Percentiles rank a stretch among this genome's conserved stretches.
These are phyloP conservation scores for Kurtzmaniella quercitrusa DNA, from an alignment of 1,139 yeast genomes.

Conservation along the genomic window DNA sequence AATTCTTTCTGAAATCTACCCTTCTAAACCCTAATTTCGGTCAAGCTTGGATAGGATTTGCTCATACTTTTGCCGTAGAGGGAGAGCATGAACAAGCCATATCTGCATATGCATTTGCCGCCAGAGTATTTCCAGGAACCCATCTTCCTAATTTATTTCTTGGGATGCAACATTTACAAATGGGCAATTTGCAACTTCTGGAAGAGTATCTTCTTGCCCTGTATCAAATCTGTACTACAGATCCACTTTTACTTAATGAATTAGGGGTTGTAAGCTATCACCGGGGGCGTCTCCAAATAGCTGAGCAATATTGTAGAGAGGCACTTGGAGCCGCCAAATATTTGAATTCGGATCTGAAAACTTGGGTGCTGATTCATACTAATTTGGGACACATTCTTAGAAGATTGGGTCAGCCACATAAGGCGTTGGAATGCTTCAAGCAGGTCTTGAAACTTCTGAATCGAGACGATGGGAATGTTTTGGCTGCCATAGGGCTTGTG, in stretches of 20 bases:
- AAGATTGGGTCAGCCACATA: slow-evolving; percentile 55
- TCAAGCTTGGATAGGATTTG: slow-evolving; percentile 98
- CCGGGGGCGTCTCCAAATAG: slow-evolving; percentile 60
- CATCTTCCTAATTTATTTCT: slow-evolving; percentile 86
- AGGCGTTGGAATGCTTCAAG: slow-evolving; percentile 71
- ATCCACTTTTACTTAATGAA: slow-evolving; percentile 86
- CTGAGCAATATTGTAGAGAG: slow-evolving; percentile 66
- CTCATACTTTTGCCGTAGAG: slow-evolving; percentile 95
- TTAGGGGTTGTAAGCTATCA: slow-evolving; percentile 88
- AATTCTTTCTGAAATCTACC: slow-evolving; percentile 86
- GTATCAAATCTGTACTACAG: slow-evolving; percentile 72
- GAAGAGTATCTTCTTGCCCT: slow-evolving; percentile 82
- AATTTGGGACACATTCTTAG: slow-evolving; percentile 92
- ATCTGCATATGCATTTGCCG: slow-evolving; percentile 95
- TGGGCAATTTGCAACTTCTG: slow-evolving; percentile 77
- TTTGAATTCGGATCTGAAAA: slow-evolving; percentile 73
- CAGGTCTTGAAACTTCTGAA: slow-evolving; percentile 70
- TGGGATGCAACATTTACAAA: slow-evolving; percentile 94
- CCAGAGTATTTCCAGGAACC: slow-evolving; percentile 89
- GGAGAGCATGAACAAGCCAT: slow-evolving; percentile 99
- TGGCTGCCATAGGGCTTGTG: slow-evolving; percentile 82
- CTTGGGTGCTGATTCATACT: slow-evolving; percentile 83
- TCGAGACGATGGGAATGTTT: slow-evolving; percentile 64
- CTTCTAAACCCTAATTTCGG: slow-evolving; percentile 86
- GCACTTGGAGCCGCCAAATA: slow-evolving; percentile 71